A percentile compares a stretch with the other conserved stretches of the same genome.
phyloP scores from a whole-genome alignment of 306 rosid genomes.

The Ceratonia siliqua region DNA sequence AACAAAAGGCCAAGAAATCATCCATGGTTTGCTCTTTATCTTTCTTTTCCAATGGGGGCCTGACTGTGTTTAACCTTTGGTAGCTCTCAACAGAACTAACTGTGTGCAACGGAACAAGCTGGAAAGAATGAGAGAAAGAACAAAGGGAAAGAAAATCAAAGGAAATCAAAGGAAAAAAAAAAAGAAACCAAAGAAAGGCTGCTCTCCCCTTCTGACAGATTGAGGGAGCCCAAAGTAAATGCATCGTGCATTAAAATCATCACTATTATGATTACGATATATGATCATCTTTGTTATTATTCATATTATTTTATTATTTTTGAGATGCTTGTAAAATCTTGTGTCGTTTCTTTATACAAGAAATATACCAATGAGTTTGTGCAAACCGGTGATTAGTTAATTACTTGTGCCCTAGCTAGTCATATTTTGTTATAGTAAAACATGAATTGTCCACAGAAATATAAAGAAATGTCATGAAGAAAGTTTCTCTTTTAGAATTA shows the following conservation, averaged over 20 bases:
- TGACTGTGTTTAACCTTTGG: constrained; percentile 19
- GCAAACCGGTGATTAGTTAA: constrained; percentile 53
- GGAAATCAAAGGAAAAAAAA: constrained; percentile 33
- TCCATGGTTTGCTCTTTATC: constrained; percentile 44
- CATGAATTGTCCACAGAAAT: constrained; percentile 28
- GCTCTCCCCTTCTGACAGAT: constrained; percentile 57
- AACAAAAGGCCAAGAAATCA: constrained; percentile 47
- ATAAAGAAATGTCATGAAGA: constrained; percentile 37
- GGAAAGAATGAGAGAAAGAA: constrained; percentile 49
- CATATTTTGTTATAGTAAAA: constrained; percentile 37
- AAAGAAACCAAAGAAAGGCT: constrained; percentile 50
- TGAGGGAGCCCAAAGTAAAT: constrained; percentile 48
- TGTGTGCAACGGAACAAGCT: constrained; percentile 48
- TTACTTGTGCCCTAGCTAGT: constrained; percentile 43
- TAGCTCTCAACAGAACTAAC: constrained; percentile 54
- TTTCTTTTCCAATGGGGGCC: constrained; percentile 43
- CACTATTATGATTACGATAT: constrained; percentile 56
- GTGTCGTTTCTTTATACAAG: constrained; percentile 42
- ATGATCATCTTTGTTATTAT: constrained; percentile 39
- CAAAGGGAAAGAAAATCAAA: constrained; percentile 31
- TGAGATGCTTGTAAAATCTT: constrained; percentile 54
- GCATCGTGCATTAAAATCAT: constrained; percentile 72
- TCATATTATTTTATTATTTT: constrained; percentile 66
- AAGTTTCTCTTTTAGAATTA: constrained; percentile 24
- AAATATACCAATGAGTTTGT: constrained; percentile 58